Evolutionary conservation across 441 rosid genomes (phyloP), one percentile per base, ranked within the genome.

Genomic region (Erodium trifolium): DNA sequence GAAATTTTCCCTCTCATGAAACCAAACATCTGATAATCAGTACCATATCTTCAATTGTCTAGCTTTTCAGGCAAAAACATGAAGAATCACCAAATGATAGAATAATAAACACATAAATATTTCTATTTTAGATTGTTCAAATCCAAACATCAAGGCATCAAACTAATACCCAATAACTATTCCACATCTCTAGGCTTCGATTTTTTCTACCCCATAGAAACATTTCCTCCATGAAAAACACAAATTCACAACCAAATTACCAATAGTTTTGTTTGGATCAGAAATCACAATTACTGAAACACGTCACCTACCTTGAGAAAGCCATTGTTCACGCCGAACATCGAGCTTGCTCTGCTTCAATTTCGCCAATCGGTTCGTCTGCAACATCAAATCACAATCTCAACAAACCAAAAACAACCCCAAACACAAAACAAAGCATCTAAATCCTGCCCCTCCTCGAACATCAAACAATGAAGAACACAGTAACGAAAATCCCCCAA

Each of bases 241-340:
- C 11, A 51, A 51, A 13, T 12, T 14, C 16, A 11, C 16, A 39
- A 18, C 68, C 51, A 66, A 66, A 66, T 66, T n/a, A 17, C 18
- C 51, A 66, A 66, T 7, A 5, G 62, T 17, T 17, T 37, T 37
- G 8, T 5, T 37, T 37, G 41, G 41, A 37, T 37, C 9, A 37
- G 8, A 4, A 37, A 37, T 5, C 41, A 0, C 41, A 37, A 37
- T 37, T 37, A 37, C 9, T 0, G 41, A 37, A 49, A 49, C 17
- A 1, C 57, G 11, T 57, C 31, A n/a, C 17, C n/a, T 45, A 79
- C 79, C 79, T 67, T 78, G 87, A 39, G 87, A 84, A 59, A 82
- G 82, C 87, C 85, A 84, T 75, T 84, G 84, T 67, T 84, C 85
- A 19, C 85, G 87, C 64, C 87, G 82, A 68, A 76, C 81, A 73